Base-by-base conservation (phyloP, 768 basidiomycete species). In the Dentipellis fragilis region DNA sequence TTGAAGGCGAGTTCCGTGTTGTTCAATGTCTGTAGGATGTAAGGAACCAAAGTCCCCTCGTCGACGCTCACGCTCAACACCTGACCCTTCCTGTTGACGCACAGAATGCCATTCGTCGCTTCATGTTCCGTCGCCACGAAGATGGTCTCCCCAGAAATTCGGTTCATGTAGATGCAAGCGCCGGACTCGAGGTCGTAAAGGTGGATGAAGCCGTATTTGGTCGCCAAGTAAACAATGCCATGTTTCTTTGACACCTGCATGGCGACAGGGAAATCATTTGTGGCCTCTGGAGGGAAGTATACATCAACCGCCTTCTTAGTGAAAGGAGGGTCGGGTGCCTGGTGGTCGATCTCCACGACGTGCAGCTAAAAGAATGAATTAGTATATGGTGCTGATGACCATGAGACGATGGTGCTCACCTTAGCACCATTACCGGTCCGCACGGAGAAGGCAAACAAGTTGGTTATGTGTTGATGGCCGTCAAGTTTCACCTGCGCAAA, bases 81-180 rank as follows among this genome's bases (percentile, higher is more conserved):
- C 71, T 99, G 96, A 35, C 96, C 96, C 73, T 98, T 98, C 80
- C 95, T 91, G 81, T 99, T 99, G 67, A 99, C 93, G 62, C 95
- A 95, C 60, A 99, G 92, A 70, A 99, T 96, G 75, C 96, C 96
- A 66, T 92, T 82, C 3, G 86, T 84, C 16, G 85, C 81, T 69
- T 97, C 94, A 66, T 97, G 93, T 65, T 97, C 94, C 36, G 95
- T 91, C 11, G 96, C 97, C 47, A 96, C 93, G 68, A 99, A 99
- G 68, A 99, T 98, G 36, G 96, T 98, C 75, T 99, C 96, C 36
- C 96, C 95, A 45, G 91, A 93, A 68, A 99, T 99, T 61, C 96
- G 89, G 80, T 99, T 99, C 96, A 99, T 99, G 77, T 98, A 99
- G 57, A 99, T 84, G 73, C 96, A 98, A 46, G 91, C 86, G 56